These are phyloP conservation scores for Bacidia rubella DNA, from an alignment of 495 filamentous ascomycete species.

Conservation along the genomic window DNA sequence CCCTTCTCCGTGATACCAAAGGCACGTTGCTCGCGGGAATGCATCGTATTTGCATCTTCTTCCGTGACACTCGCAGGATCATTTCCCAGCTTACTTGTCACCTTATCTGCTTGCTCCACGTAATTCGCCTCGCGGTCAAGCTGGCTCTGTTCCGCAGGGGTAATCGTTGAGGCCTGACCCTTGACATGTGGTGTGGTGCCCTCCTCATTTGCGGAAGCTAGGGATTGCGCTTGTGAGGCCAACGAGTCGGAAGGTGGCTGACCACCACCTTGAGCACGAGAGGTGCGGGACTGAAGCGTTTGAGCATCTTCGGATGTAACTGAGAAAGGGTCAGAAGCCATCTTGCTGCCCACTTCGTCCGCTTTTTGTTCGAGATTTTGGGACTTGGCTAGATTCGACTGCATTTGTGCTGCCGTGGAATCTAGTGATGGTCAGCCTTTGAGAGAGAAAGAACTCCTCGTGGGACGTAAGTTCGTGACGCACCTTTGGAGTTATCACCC, in stretches of 20 bases:
- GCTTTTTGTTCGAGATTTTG: conserved; percentile 11
- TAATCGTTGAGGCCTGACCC: not conserved
- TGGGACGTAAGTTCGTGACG: not conserved
- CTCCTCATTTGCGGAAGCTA: conserved; percentile 13
- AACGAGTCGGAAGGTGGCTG: conserved; percentile 6
- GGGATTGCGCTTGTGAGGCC: conserved; percentile 7
- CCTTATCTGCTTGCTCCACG: conserved; percentile 15
- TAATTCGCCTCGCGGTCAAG: conserved; percentile 22
- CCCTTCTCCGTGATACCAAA: conserved; percentile 23
- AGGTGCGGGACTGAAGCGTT: conserved; percentile 19
- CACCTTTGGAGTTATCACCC: conserved; percentile 22
- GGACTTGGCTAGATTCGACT: conserved; percentile 20
- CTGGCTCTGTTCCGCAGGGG: conserved; percentile 16
- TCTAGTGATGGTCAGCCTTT: conserved; percentile 1
- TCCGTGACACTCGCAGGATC: conserved; percentile 21
- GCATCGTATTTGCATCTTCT: conserved; percentile 21
- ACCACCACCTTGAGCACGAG: conserved; percentile 15
- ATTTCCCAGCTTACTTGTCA: conserved; percentile 17
- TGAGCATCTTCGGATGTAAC: conserved; percentile 20
- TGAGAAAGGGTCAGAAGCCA: conserved; percentile 3
- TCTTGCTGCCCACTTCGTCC: conserved; percentile 7
- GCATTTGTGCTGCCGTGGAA: conserved; percentile 25
- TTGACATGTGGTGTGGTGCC: not conserved
- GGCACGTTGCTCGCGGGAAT: conserved; percentile 22
- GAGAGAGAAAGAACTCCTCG: not conserved